Evolutionary conservation across 2,329 filamentous ascomycete species (phyloP), one percentile per base, ranked within the genome.

Genomic region (Colletotrichum musae): DNA sequence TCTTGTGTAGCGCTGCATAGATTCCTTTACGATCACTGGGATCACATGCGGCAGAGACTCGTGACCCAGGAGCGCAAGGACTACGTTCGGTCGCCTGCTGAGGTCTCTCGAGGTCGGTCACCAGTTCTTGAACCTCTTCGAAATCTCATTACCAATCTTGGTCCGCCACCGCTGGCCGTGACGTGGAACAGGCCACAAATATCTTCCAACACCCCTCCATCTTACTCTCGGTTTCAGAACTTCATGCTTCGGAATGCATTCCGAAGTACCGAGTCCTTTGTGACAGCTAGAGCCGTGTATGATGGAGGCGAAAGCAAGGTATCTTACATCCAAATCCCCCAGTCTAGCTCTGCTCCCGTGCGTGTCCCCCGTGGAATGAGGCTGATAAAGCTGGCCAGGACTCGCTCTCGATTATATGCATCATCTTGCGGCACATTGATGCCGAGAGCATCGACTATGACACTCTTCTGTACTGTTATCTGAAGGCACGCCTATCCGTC

Each of bases 211-310:
- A 87, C 80, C 18, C 90, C 90, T 5, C 87, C 89, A 1, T 81
- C 87, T 6, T 93, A 92, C 76, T 92, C 90, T 2, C 84, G 89
- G 26, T 93, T 93, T 72, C 91, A 93, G 72, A 89, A 92, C 72
- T 93, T 93, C 74, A 93, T 93, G 91, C 84, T 93, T 53, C 87
- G 88, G 18, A 92, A 92, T 75, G 90, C 90, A 2, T 90, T 91
- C 72, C 85, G 88, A 45, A 89, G 88, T 72, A 88, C 87, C 0
- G 91, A 92, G 72, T 91, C 89, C 3, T 88, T 91, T 68, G 78
- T 91, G 24, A 90, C 89, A 2, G 87, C 88, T 26, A 85, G 90
- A 24, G 90, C 90, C 28, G 88, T 93, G 13, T 93, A 92, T 74
- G 91, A 93, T 75, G 91, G 91, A 41, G 91, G 91, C 21, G 90